phyloP scores from a whole-genome alignment of 1,284 basidiomycete species.

The Fomitopsis schrenkii region DNA sequence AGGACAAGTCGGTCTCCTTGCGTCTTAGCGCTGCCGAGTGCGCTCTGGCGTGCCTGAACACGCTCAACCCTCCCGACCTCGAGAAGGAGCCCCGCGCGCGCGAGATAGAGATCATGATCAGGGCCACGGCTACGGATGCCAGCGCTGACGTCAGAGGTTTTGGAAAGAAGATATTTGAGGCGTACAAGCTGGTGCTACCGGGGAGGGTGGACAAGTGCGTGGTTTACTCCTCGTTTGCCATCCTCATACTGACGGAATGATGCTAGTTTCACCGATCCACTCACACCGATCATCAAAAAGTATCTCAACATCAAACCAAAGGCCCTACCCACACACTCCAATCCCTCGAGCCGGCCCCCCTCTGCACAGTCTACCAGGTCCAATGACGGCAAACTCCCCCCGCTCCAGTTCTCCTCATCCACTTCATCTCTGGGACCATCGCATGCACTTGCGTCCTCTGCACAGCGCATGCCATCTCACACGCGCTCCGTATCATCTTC shows the following conservation, averaged over 20 bases:
- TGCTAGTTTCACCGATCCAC: slow-evolving; percentile 64
- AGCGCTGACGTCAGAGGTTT: slow-evolving; percentile 71
- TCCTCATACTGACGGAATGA: slow-evolving; percentile 6
- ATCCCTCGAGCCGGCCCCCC: slow-evolving; percentile 25
- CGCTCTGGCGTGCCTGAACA: slow-evolving; percentile 62
- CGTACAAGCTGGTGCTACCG: slow-evolving; percentile 70
- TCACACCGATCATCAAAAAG: slow-evolving; percentile 74
- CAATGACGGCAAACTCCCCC: not conserved
- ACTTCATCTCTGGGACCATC: slow-evolving; percentile 1
- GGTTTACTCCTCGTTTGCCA: not conserved
- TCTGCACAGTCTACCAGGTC: slow-evolving; percentile 24
- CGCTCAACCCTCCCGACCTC: slow-evolving; percentile 70
- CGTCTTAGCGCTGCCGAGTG: slow-evolving; percentile 64
- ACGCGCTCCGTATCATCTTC: slow-evolving; percentile 11
- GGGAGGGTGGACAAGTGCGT: slow-evolving; percentile 62
- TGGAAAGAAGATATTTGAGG: slow-evolving; percentile 69
- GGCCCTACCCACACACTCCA: slow-evolving; percentile 15
- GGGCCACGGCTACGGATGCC: slow-evolving; percentile 65
- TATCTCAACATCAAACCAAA: slow-evolving; percentile 62
- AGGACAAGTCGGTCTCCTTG: slow-evolving; percentile 68
- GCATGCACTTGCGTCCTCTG: not conserved
- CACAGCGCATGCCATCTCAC: not conserved
- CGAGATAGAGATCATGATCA: slow-evolving; percentile 71
- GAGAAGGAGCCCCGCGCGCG: slow-evolving; percentile 60
- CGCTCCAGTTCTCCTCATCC: slow-evolving; percentile 4